A percentile compares a stretch with the other conserved stretches of the same genome.
These are phyloP conservation scores for Cutaneotrichosporon dermatis DNA, from an alignment of 1,284 basidiomycete species.

Conservation along the genomic window DNA sequence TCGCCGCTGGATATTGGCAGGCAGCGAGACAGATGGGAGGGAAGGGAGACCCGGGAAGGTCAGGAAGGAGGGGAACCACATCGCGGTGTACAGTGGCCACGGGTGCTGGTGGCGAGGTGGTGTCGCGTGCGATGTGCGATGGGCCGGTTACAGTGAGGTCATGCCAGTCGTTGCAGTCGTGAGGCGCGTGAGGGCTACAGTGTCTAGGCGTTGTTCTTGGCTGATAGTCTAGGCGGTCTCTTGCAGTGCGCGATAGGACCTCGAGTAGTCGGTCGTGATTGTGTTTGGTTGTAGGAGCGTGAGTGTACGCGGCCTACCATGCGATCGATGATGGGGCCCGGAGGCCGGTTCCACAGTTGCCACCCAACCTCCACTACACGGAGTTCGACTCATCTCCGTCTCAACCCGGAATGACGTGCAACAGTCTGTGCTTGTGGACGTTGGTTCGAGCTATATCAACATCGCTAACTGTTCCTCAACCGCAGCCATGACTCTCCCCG, in stretches of 20 bases:
- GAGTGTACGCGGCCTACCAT: too few species aligned
- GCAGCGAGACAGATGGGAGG: slow-evolving; percentile 56
- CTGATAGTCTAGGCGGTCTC: too few species aligned
- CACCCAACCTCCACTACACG: slow-evolving; percentile 1
- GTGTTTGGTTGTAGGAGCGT: not conserved
- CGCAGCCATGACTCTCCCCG: slow-evolving; percentile 17
- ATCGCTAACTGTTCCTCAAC: not conserved
- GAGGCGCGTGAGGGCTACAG: too few species aligned
- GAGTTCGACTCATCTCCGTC: not conserved
- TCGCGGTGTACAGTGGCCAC: slow-evolving; percentile 6
- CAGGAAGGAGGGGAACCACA: slow-evolving; percentile 41
- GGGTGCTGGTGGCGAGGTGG: not conserved
- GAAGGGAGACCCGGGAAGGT: slow-evolving; percentile 36
- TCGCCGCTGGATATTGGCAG: slow-evolving; percentile 76
- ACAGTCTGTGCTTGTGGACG: not conserved
- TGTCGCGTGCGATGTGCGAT: not conserved
- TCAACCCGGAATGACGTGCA: not conserved
- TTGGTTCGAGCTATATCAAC: not conserved
- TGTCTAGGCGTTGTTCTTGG: too few species aligned
- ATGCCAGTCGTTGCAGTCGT: not conserved
- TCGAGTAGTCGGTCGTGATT: too few species aligned
- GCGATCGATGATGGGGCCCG: not conserved
- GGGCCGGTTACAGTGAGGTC: too few species aligned
- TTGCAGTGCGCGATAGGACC: too few species aligned
- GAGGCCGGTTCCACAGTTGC: slow-evolving; percentile 1